These are phyloP conservation scores for Leishmania turanica DNA, from an alignment of 208 protist species.

Conservation along the genomic window DNA sequence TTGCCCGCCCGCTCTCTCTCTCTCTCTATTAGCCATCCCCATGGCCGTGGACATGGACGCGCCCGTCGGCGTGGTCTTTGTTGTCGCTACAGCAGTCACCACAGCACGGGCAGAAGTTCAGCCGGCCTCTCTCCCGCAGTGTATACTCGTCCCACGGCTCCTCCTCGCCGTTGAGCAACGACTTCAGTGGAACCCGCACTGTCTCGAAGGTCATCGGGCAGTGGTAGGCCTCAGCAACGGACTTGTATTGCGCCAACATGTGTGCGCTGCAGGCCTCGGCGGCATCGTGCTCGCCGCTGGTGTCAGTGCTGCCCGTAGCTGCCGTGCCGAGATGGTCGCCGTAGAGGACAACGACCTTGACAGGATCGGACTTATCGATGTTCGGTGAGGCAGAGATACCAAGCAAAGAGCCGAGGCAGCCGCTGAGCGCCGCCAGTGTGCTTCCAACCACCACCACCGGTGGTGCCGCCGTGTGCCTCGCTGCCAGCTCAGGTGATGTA, in stretches of 20 bases:
- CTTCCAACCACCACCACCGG: constrained; percentile 33
- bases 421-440: constrained; percentile 16
- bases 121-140: constrained; percentile 53
- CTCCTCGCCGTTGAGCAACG: constrained; percentile 62
- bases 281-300: neutral
- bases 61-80: neutral
- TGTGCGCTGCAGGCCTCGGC: neutral
- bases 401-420: constrained; percentile 9
- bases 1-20: neutral
- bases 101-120: constrained; percentile 88
- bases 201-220: constrained; percentile 16
- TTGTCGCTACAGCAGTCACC: constrained; percentile 37
- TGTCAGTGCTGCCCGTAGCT: neutral
- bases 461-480: constrained; percentile 8
- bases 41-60: constrained; percentile 31
- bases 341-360: constrained; percentile 36
- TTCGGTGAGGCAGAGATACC: neutral
- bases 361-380: neutral
- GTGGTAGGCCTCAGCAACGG: constrained; percentile 18
- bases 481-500: constrained; percentile 7
- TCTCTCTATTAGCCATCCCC: constrained; percentile 14
- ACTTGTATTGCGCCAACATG: constrained; percentile 3
- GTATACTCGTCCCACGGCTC: constrained; percentile 75
- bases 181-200: constrained; percentile 52
- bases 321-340: constrained; percentile 38